A percentile compares a stretch with the other conserved stretches of the same genome.
Evolutionary conservation across 441 rosid species (phyloP).

Genomic region (Lepidium campestre): DNA sequence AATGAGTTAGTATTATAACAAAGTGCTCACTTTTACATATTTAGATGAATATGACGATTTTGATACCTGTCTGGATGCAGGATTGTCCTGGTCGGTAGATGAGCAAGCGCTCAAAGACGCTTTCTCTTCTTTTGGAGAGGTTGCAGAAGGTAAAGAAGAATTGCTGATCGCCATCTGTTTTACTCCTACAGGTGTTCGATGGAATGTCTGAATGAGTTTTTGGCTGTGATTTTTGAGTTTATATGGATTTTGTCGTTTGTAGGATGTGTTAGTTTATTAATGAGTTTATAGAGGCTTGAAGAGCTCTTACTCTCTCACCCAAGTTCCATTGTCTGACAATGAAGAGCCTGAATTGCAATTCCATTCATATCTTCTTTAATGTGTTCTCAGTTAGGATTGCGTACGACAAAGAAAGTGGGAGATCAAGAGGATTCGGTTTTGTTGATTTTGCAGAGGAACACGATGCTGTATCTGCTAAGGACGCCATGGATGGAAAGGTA

Average conservation of each 20-base stretch:
- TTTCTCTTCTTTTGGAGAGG: constrained; percentile 70
- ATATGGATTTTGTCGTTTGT: background rate
- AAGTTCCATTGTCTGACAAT: background rate
- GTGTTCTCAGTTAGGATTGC: constrained; percentile 55
- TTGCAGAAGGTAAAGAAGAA: constrained; percentile 49
- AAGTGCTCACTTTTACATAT: background rate
- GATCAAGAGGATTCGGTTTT: constrained; percentile 86
- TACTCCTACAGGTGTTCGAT: constrained; percentile 41
- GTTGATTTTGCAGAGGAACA: constrained; percentile 54
- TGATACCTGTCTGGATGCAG: constrained; percentile 27
- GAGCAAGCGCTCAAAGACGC: constrained; percentile 74
- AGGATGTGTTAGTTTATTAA: background rate
- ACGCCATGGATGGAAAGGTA: constrained; percentile 93
- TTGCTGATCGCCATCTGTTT: background rate
- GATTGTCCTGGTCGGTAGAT: constrained; percentile 78
- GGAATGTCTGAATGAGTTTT: constrained; percentile 38
- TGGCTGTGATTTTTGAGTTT: background rate
- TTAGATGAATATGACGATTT: background rate
- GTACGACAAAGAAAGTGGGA: constrained; percentile 69
- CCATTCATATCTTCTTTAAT: background rate
- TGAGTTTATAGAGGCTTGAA: background rate
- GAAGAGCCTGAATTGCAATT: background rate
- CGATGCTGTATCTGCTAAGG: constrained; percentile 62
- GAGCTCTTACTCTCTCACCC: background rate
- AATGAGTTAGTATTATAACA: background rate